These are phyloP conservation scores for Aureobasidium sp. DNA, from an alignment of 2,329 filamentous ascomycete species.

Conservation along the genomic window DNA sequence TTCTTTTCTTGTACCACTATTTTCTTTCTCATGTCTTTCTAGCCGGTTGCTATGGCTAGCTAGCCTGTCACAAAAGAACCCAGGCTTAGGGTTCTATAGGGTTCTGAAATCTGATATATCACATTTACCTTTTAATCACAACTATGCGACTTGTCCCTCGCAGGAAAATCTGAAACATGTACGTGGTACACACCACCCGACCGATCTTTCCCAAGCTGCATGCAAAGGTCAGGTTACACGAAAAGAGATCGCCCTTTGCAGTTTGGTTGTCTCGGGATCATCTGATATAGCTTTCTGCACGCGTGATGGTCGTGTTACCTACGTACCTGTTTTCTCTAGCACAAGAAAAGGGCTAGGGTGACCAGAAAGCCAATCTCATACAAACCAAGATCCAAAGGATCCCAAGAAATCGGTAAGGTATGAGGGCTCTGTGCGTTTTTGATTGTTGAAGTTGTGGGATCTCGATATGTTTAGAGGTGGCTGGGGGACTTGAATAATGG, in stretches of 20 bases:
- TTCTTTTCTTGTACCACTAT: background rate
- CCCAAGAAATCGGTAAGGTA: background rate
- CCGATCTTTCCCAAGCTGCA: no score
- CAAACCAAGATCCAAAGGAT: background rate
- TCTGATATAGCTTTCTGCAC: no score
- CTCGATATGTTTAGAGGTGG: background rate
- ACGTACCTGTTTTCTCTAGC: no score
- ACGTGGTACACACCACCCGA: no score
- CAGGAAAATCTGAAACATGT: background rate
- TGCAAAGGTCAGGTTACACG: no score
- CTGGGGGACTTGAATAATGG: background rate
- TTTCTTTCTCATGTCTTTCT: background rate
- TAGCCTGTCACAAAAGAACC: background rate
- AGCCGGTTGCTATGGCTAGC: background rate
- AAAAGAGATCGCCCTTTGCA: no score
- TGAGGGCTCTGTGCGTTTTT: background rate
- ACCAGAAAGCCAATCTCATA: background rate
- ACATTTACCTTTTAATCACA: background rate
- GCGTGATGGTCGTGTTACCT: no score
- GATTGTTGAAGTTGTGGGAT: background rate
- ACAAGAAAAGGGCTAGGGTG: no score
- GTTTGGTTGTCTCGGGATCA: no score
- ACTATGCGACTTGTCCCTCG: background rate
- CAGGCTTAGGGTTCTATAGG: no score
- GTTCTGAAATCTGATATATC: background rate